Evolutionary conservation across 179 eudicot genomes (phyloP), one percentile per base, ranked within the genome.

Genomic region (Spergularia azorica): DNA sequence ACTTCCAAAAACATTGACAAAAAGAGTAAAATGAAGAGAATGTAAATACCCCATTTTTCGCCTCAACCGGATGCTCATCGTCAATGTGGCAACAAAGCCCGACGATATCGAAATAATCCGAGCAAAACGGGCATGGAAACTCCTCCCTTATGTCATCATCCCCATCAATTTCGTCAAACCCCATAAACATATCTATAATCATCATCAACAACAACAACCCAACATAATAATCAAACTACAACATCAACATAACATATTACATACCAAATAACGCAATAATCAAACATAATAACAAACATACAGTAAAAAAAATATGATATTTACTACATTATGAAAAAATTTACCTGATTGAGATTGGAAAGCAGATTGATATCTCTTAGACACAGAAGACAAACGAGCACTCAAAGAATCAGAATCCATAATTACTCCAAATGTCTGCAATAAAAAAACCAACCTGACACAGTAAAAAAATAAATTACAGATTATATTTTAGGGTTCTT

Each of bases 351-450:
- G 96, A 76, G 94, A 84, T 74, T 90, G 97, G 54, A 87, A 87
- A 67, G 94, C 86, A 2, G 90, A 83, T 79, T 89, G 93, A 50
- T 89, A 88, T 18, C 97, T 88, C 76, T 85, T 92, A 38, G 98
- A 88, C 54, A 96, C 89, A 18, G 90, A 86, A 76, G 93, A 89
- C 6, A 93, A 78, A 60, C 95, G 93, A 81, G 88, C 82, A 79
- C 76, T 87, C 97, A 96, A 95, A 17, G 92, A 93, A 87, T 86
- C 90, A 79, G 88, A 84, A 71, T 93, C 97, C 96, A 93, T 92
- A 9, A 61, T 75, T 57, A 69, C 10, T 10, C 17, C 14, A 76
- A 64, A 5, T 18, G 39, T 36, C n/a, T n/a, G n/a, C 16, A 5
- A 5, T 16, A 48, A 66, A 48, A 52, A 17, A 58, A 39, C 18